Evolutionary conservation across 306 rosid genomes (phyloP), one percentile per base, ranked within the genome.

Genomic region (Rosa persica): DNA sequence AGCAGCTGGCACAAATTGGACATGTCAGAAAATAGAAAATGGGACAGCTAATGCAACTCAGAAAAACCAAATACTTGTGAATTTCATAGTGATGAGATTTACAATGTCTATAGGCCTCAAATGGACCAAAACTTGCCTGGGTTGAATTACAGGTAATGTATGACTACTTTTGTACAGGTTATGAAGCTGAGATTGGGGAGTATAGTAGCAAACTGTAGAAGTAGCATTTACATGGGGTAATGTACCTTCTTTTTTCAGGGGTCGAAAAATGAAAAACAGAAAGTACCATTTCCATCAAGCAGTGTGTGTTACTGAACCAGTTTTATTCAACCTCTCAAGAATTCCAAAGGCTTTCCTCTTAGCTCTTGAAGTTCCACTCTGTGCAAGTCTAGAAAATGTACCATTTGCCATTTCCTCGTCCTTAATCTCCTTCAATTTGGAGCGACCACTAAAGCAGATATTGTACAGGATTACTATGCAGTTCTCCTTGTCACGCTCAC

Each of bases 341-440:
- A 93, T 81, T 76, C 89, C 84, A 1, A 3, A 72, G n/a, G 92
- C 98, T 83, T 93, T 93, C 75, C 96, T 86, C 72, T 80, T 87
- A 11, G 97, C 97, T 78, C 98, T 83, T 57, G 89, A 81, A 65
- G 92, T 90, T 65, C 97, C 97, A 9, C 62, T 81, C 25, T 76
- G 77, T 17, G 92, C 87, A 66, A 93, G 96, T 62, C 67, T 81
- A 8, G 86, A 82, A 52, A 90, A 73, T n/a, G 92, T 83, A 20
- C 88, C 87, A n/a, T 84, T 83, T 65, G 64, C 73, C 2, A 74
- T 87, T 48, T 93, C 97, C 54, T 91, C 97, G 44, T 81, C 88
- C 76, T 83, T 85, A 42, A 93, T 85, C 72, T 91, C 96, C 84
- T 66, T 86, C 85, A 82, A 75, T 81, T 82, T 85, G 23, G 86